Conservation (phyloP, 2,329 filamentous ascomycete genomes). For the Fusarium sp. region DNA sequence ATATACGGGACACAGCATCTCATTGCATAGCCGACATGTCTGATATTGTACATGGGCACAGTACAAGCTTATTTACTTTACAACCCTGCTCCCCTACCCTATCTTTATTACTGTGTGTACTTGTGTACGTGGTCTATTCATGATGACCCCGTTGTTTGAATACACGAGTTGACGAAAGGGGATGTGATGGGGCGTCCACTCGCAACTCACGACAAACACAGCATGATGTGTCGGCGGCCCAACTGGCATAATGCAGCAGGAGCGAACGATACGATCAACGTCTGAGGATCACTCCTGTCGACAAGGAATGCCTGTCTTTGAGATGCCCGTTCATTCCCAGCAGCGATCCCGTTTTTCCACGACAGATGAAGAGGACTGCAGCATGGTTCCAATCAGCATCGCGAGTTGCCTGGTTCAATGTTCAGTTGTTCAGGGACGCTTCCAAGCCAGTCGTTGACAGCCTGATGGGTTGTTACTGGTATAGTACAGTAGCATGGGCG, state of each 20-base stretch:
- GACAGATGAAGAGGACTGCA: conserved; percentile 44
- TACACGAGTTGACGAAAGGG: conserved; percentile 22
- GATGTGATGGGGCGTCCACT: conserved; percentile 43
- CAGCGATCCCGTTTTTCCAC: conserved; percentile 29
- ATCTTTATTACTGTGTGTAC: not conserved
- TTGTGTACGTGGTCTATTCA: conserved; percentile 6
- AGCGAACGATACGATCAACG: conserved; percentile 41
- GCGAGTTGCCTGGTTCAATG: conserved; percentile 7
- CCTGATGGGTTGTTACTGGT: conserved; percentile 6
- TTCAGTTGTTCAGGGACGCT: conserved; percentile 26
- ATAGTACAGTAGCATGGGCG: conserved; percentile 8
- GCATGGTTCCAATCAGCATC: conserved; percentile 38
- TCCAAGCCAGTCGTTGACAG: conserved; percentile 31
- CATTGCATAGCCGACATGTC: conserved; percentile 10
- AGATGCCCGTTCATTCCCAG: conserved; percentile 23
- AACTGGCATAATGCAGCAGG: conserved; percentile 26
- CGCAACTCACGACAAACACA: conserved; percentile 33
- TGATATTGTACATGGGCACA: conserved; percentile 2
- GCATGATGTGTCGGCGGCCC: conserved; percentile 37
- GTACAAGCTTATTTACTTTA: conserved; percentile 12
- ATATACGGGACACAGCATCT: not conserved
- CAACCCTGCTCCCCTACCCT: conserved; percentile 21
- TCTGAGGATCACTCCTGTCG: conserved; percentile 37
- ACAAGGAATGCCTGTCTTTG: conserved; percentile 40
- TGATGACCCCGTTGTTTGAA: conserved; percentile 19